Base-by-base conservation (phyloP, 169 alveolate genomes). In the Plasmodium billcollinsi region DNA sequence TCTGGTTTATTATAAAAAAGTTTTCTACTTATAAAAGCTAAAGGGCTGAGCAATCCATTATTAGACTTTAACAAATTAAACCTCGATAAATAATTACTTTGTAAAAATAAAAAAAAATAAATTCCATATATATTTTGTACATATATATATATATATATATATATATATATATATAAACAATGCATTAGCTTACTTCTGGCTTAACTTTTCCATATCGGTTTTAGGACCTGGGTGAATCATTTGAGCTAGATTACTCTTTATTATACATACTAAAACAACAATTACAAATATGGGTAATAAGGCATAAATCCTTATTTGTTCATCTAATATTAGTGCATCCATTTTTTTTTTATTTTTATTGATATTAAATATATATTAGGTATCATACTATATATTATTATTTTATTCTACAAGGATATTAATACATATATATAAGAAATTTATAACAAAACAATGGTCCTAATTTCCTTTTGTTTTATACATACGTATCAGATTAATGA, bases 291-390 rank as follows among this genome's bases (percentile, higher is more conserved):
- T 92, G 24, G 95, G 93, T 26, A 92, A 12, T 56, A 92, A 88
- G 24, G 91, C 95, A 50, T 73, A 74, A 29, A 59, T 63, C 67
- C 93, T 72, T 49, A 92, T 92, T 39, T 45, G 26, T 72, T 72
- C 90, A 67, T 92, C 95, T 56, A 92, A 59, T 73, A 88, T 49
- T 24, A 92, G 69, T 50, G 88, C 73, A 61, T 92, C 95, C 95
- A 92, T 92, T 52, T 89, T 66, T 50, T 14, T 33, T n/a, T 11
- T 54, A 26, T 66, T 75, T 50, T 43, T 20, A 47, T 21, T 26
- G 49, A 18, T 39, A 4, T 18, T 39, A 5, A 5, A 39, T 39
- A 39, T 39, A 39, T 39, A 4, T 39, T 39, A 39, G 47, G 7
- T 39, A 39, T 39, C 47, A 39, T 39, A 39, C 47, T 39, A 39